Percentiles rank a stretch among this genome's conserved stretches.
Conservation (phyloP, 2,329 filamentous ascomycete genomes). For the Capronia coronata region DNA sequence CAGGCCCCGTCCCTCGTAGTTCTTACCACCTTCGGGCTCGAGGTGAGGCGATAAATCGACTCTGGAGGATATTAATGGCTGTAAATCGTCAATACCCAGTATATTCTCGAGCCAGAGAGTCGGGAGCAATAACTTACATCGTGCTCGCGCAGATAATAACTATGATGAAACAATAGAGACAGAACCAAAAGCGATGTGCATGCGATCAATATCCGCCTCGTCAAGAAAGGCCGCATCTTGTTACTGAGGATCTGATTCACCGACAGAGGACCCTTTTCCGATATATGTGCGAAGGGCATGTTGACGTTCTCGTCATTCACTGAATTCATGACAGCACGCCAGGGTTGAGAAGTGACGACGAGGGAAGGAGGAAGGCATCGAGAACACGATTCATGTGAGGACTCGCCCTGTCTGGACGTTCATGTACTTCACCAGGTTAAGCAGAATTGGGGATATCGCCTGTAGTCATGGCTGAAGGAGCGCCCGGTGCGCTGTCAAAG, state of each 20-base stretch:
- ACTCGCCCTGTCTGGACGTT: background rate
- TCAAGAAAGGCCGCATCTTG: conserved; percentile 1
- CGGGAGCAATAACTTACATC: conserved; percentile 1
- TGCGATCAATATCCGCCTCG: conserved; percentile 2
- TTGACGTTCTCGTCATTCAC: background rate
- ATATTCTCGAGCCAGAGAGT: background rate
- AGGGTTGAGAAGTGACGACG: background rate
- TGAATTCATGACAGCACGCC: background rate
- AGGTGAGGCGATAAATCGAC: background rate
- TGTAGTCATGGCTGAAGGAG: background rate
- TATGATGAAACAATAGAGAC: conserved; percentile 5
- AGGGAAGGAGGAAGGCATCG: background rate
- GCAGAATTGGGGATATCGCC: background rate
- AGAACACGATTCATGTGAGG: background rate
- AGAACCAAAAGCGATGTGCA: background rate
- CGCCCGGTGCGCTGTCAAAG: background rate
- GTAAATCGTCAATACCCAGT: background rate
- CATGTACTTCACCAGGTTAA: background rate
- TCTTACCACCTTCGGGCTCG: background rate
- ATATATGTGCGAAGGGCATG: background rate
- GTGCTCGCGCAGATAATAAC: conserved; percentile 2
- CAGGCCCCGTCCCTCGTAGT: conserved; percentile 6
- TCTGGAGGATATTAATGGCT: background rate
- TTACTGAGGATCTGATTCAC: background rate
- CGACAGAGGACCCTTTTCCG: background rate